A percentile compares a stretch with the other conserved stretches of the same genome.
phyloP scores from a whole-genome alignment of 1,284 basidiomycete species.

The Puccinia horiana region DNA sequence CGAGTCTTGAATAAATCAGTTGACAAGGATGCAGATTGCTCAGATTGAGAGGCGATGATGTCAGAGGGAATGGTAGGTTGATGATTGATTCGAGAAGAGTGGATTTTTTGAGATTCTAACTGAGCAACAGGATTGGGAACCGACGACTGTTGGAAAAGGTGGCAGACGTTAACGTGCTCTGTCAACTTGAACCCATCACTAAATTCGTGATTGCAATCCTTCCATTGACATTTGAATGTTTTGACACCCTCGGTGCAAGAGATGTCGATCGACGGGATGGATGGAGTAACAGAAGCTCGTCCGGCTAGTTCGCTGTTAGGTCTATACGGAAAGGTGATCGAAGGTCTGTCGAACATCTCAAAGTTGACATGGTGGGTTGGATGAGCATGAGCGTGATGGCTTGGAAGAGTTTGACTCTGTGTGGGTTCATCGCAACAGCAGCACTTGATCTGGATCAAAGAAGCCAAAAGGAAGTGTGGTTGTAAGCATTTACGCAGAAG shows the following conservation, averaged over 20 bases:
- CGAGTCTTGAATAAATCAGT: not conserved
- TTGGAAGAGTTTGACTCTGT: slow-evolving; percentile 14
- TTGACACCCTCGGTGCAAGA: not conserved
- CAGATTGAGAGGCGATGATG: slow-evolving; percentile 4
- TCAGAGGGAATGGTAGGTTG: not conserved
- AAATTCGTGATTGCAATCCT: slow-evolving; percentile 36
- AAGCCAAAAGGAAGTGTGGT: not conserved
- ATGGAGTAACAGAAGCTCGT: not conserved
- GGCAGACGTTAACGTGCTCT: slow-evolving; percentile 36
- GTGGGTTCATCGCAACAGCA: slow-evolving; percentile 44
- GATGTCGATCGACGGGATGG: not conserved
- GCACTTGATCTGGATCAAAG: slow-evolving; percentile 31
- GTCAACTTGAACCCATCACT: not conserved
- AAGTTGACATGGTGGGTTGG: slow-evolving; percentile 45
- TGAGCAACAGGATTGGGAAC: not conserved
- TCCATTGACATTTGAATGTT: slow-evolving; percentile 32
- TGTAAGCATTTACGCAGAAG: not conserved
- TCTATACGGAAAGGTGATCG: slow-evolving; percentile 14
- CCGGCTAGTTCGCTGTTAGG: not conserved
- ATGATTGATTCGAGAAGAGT: slow-evolving; percentile 4
- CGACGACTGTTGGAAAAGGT: slow-evolving; percentile 11
- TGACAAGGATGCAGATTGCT: not conserved
- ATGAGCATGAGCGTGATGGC: slow-evolving; percentile 43
- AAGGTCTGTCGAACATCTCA: slow-evolving; percentile 29
- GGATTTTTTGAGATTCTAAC: not conserved